Conservation (phyloP, 2,329 filamentous ascomycete species). For the Arthrobotrys musiformis region DNA sequence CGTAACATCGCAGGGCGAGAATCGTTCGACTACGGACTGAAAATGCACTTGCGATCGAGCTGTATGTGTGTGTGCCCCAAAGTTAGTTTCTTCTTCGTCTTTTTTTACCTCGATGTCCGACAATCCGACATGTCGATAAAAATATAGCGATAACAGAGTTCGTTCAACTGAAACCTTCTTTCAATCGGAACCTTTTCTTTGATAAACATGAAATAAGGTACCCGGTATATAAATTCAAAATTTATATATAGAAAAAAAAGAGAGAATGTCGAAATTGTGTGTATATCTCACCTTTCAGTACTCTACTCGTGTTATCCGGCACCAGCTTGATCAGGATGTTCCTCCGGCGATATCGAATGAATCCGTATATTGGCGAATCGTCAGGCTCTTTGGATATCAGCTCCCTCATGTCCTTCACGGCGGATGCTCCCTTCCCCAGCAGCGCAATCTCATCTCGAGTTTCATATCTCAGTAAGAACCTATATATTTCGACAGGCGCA, state of each 20-base stretch:
- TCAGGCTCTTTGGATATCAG: constrained; percentile 83
- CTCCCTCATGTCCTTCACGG: constrained; percentile 83
- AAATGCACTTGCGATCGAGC: constrained; percentile 69
- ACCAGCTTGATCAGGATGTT: constrained; percentile 94
- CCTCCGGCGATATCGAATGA: constrained; percentile 86
- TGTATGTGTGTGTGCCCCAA: too few species aligned
- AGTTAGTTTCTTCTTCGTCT: constrained; percentile 79
- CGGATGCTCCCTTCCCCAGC: constrained; percentile 78
- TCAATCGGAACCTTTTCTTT: not conserved
- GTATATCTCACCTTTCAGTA: constrained; percentile 80
- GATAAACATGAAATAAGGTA: too few species aligned
- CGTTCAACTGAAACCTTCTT: not conserved
- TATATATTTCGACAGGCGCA: constrained; percentile 63
- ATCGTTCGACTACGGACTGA: constrained; percentile 74
- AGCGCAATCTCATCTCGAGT: constrained; percentile 88
- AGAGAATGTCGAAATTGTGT: not conserved
- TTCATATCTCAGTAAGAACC: constrained; percentile 93
- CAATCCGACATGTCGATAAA: not conserved
- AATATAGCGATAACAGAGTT: too few species aligned
- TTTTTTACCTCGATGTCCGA: constrained; percentile 81
- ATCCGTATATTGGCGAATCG: constrained; percentile 87
- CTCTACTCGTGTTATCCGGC: constrained; percentile 86
- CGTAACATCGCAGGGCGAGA: constrained; percentile 85
- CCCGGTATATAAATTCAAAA: too few species aligned
- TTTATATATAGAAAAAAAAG: not conserved